phyloP scores from a whole-genome alignment of 2,329 filamentous ascomycete genomes.

The Dactylellina sp. region DNA sequence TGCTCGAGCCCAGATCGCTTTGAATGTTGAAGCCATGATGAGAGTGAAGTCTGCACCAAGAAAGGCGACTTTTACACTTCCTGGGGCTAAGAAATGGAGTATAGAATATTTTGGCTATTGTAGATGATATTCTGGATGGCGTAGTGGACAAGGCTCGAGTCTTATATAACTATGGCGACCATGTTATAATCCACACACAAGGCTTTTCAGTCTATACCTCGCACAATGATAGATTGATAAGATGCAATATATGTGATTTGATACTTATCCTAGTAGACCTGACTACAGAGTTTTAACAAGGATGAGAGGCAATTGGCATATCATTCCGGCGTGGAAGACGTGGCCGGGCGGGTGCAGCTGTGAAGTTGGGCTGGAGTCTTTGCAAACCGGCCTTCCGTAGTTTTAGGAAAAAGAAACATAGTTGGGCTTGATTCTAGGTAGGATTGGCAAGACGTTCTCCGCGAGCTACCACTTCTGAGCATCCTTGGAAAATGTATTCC shows the following conservation, averaged over 20 bases:
- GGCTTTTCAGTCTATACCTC: slow-evolving; percentile 2
- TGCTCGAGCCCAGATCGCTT: slow-evolving; percentile 43
- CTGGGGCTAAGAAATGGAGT: slow-evolving; percentile 6
- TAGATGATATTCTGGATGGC: slow-evolving; percentile 6
- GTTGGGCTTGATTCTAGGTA: slow-evolving; percentile 25
- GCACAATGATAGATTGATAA: slow-evolving; percentile 49
- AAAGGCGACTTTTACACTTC: slow-evolving; percentile 10
- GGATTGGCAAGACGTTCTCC: slow-evolving; percentile 23
- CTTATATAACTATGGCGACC: slow-evolving; percentile 1
- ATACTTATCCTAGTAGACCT: slow-evolving; percentile 4
- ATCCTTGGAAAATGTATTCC: slow-evolving; percentile 35
- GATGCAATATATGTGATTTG: slow-evolving; percentile 38
- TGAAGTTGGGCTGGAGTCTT: slow-evolving; percentile 30
- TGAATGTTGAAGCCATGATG: slow-evolving; percentile 34
- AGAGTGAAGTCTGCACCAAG: slow-evolving; percentile 19
- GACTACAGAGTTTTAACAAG: slow-evolving; percentile 14
- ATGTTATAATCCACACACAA: neutral
- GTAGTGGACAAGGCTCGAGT: slow-evolving; percentile 2
- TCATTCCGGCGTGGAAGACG: slow-evolving; percentile 36
- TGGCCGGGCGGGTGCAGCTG: slow-evolving; percentile 30
- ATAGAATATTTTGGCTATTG: slow-evolving; percentile 16
- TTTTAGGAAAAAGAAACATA: slow-evolving; percentile 37
- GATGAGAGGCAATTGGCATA: slow-evolving; percentile 26
- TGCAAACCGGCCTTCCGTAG: slow-evolving; percentile 8
- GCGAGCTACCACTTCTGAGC: slow-evolving; percentile 40